Evolutionary conservation across 768 basidiomycete species (phyloP), one percentile per base, ranked within the genome.

Genomic region (Suillus clintonianus): DNA sequence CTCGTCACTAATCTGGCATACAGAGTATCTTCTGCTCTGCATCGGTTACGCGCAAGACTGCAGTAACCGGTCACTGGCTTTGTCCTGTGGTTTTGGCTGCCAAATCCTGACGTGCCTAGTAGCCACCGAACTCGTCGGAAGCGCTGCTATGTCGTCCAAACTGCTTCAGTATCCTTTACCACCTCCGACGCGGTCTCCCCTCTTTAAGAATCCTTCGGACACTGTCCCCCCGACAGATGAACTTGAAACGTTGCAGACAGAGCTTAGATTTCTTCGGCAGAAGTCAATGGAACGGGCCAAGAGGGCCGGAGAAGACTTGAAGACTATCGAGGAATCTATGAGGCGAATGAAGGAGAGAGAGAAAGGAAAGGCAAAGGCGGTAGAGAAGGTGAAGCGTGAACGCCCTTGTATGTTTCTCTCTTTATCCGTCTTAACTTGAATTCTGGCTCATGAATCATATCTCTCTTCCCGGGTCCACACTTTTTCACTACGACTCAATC

Each of bases 281-380:
- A 80, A 78, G 71, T 83, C 86, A 8, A 69, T 86, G 54, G 88
- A 88, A 65, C 83, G 90, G 68, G 85, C 82, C 45, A 87, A 83
- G 80, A 92, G 91, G 79, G 92, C 91, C 0, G 84, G 83, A 37
- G 86, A 89, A 70, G 92, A 94, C 80, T 78, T 91, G 68, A 85
- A 82, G 72, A 82, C 85, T 60, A 87, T 94, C 68, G 86, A 90
- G 66, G 91, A 90, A 76, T 89, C 88, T 56, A 88, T 91, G 85
- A 85, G 86, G 60, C 83, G 85, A 64, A 83, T 92, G 78, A 90
- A 86, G 78, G 91, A 92, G 78, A 88, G 85, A 74, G 89, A 86
- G 75, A 84, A 80, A 77, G 89, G 89, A 0, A 92, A 91, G 74
- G 86, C 84, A 59, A 90, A 82, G 75, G 84, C 81, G n/a, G 73